Conservation (phyloP, 1,139 yeast genomes). For the Kodamaea ohmeri region DNA sequence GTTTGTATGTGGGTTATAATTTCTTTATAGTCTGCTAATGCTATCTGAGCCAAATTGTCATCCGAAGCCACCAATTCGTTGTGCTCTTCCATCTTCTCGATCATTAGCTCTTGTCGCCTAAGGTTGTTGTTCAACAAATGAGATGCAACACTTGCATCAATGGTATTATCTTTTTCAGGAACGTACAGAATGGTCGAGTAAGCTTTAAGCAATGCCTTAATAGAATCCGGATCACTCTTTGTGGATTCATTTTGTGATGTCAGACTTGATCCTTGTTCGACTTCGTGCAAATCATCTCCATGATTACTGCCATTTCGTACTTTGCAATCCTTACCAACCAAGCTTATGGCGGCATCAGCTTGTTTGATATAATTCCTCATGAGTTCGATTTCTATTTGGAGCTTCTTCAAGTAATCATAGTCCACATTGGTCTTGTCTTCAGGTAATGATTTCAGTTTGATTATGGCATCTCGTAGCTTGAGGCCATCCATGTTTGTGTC, state of each 20-base stretch:
- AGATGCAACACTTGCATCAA: conserved; percentile 37
- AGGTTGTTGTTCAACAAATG: conserved; percentile 20
- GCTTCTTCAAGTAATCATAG: conserved; percentile 4
- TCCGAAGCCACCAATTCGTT: conserved; percentile 5
- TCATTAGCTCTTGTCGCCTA: conserved; percentile 18
- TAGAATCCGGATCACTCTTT: not conserved
- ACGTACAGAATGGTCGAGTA: conserved; percentile 31
- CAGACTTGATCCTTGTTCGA: not conserved
- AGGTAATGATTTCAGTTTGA: not conserved
- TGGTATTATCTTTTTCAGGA: conserved; percentile 38
- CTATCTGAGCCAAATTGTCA: conserved; percentile 9
- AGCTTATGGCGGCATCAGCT: conserved; percentile 29
- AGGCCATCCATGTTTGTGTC: too few species aligned
- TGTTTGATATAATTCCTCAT: conserved; percentile 28
- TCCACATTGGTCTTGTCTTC: not conserved
- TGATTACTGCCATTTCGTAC: too few species aligned
- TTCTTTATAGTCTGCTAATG: conserved; percentile 12
- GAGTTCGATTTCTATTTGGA: conserved; percentile 19
- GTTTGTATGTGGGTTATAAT: conserved; percentile 6
- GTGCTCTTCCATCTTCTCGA: conserved; percentile 10
- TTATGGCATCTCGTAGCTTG: not conserved
- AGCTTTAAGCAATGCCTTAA: conserved; percentile 11
- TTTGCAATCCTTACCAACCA: too few species aligned
- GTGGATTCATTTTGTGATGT: not conserved
- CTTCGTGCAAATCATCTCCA: too few species aligned